Conservation (phyloP, 148 eudicot species). For the Silene uniflora region DNA sequence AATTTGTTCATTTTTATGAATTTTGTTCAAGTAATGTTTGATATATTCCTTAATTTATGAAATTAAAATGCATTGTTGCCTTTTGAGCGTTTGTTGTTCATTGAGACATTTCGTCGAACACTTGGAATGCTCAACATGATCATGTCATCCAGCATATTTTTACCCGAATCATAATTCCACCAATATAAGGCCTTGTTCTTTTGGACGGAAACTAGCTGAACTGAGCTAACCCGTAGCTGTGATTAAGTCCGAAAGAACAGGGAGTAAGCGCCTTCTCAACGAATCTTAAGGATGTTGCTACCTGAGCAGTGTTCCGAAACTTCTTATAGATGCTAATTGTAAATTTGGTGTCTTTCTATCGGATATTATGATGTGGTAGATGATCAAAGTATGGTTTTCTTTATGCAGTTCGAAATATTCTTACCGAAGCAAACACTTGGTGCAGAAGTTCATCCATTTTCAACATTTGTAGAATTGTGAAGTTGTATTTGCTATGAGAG, state of each 20-base stretch:
- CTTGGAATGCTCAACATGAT: background rate
- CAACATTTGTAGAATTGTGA: background rate
- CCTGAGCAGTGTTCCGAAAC: no score
- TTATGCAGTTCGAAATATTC: no score
- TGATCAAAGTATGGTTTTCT: no score
- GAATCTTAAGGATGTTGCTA: background rate
- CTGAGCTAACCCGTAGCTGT: no score
- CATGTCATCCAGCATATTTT: background rate
- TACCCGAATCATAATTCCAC: no score
- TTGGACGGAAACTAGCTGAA: no score
- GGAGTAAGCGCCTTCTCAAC: no score
- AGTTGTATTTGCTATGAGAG: background rate
- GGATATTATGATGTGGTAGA: no score
- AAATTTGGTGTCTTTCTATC: background rate
- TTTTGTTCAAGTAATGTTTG: background rate
- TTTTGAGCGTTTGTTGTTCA: background rate
- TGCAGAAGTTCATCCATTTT: no score
- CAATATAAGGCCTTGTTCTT: no score
- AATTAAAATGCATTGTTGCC: background rate
- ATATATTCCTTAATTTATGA: background rate
- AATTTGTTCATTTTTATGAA: background rate
- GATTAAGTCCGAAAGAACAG: no score
- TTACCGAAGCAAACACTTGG: no score
- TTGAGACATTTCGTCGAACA: background rate
- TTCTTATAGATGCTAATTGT: background rate